phyloP scores from a whole-genome alignment of 2,329 filamentous ascomycete species.

The Ilyonectria mors-panacis region DNA sequence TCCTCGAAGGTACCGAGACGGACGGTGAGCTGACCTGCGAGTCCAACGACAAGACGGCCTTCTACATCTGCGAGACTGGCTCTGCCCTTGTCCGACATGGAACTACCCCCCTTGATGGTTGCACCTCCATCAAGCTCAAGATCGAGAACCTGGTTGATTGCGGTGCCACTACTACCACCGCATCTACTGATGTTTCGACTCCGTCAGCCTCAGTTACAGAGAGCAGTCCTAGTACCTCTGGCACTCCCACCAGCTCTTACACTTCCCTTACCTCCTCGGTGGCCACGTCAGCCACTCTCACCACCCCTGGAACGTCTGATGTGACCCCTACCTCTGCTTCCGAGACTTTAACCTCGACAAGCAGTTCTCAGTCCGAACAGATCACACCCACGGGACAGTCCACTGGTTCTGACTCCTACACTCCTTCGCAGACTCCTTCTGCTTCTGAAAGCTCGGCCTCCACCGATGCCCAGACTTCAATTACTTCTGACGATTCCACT shows the following conservation, averaged over 20 bases:
- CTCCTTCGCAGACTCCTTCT: neutral
- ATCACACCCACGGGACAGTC: neutral
- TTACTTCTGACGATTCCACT: neutral
- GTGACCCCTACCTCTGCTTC: neutral
- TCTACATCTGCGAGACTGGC: slow-evolving; percentile 10
- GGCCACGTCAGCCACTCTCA: neutral
- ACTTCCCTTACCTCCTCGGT: neutral
- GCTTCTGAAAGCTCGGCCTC: neutral
- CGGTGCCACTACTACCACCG: neutral
- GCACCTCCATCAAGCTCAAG: neutral
- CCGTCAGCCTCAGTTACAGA: neutral
- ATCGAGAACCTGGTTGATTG: neutral
- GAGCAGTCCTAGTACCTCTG: neutral
- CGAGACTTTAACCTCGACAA: neutral
- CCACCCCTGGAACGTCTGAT: neutral
- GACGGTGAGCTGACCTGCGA: neutral
- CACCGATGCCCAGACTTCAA: neutral
- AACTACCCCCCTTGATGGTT: neutral
- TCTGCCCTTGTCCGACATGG: neutral
- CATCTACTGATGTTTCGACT: neutral
- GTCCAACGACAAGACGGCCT: neutral
- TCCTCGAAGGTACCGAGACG: neutral
- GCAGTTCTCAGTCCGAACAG: neutral
- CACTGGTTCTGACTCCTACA: neutral
- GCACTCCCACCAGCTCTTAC: neutral